A percentile compares a stretch with the other conserved stretches of the same genome.
These are phyloP conservation scores for Mortierella claussenii DNA, from an alignment of 192 early-diverging fungal genomes.

Conservation along the genomic window DNA sequence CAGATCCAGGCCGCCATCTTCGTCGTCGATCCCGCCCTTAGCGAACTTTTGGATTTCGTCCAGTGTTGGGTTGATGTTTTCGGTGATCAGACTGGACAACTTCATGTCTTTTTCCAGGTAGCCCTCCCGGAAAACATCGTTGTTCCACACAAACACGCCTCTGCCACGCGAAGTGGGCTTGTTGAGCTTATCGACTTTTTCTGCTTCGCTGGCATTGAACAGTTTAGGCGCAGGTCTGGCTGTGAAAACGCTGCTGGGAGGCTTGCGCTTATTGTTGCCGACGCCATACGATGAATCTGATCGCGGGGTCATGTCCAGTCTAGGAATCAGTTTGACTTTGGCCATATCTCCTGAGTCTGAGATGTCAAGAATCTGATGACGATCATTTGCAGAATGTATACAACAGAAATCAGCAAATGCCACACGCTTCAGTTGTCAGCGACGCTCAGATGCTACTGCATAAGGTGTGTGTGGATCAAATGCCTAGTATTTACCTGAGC, in stretches of 20 bases:
- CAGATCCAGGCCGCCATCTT: slow-evolving; percentile 66
- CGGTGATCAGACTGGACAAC: slow-evolving; percentile 67
- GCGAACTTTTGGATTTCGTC: slow-evolving; percentile 92
- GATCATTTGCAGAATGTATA: no score
- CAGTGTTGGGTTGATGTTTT: slow-evolving; percentile 85
- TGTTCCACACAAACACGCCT: slow-evolving; percentile 66
- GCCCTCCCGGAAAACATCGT: slow-evolving; percentile 75
- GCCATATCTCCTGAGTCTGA: slow-evolving; percentile 73
- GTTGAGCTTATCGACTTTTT: slow-evolving; percentile 58
- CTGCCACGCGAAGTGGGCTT: slow-evolving; percentile 66
- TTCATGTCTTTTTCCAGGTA: slow-evolving; percentile 89
- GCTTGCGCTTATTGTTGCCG: slow-evolving; percentile 69
- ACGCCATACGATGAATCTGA: slow-evolving; percentile 43
- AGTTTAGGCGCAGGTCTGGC: slow-evolving; percentile 78
- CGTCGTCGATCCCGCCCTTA: slow-evolving; percentile 76
- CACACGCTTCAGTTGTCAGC: no score
- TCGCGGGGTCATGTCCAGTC: slow-evolving; percentile 68
- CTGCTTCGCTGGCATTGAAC: slow-evolving; percentile 73
- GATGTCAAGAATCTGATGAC: slow-evolving; percentile 62
- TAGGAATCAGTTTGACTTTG: slow-evolving; percentile 79
- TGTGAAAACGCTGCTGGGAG: slow-evolving; percentile 50
- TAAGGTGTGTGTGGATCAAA: no score
- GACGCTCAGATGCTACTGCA: no score
- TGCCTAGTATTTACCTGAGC: slow-evolving; percentile 84
- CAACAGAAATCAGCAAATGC: no score